Evolutionary conservation across 2,329 filamentous ascomycete genomes (phyloP), one percentile per base, ranked within the genome.

Genomic region (Penicillium sp.): DNA sequence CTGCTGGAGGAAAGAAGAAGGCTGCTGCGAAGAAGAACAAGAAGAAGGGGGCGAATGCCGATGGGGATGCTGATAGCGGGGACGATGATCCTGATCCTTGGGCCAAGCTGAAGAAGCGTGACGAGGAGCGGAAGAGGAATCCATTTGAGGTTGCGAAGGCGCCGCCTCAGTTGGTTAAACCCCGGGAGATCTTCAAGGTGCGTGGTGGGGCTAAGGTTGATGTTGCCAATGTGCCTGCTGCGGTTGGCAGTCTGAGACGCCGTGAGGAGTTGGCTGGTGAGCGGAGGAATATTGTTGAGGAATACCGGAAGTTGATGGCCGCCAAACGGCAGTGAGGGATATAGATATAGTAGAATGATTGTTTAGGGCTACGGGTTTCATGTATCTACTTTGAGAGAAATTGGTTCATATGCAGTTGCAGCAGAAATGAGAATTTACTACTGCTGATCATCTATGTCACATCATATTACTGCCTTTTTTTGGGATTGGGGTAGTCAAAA

Each of bases 61-160:
- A 78, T 57, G 66, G 53, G 5, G 77, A 71, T 47, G 80, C 79
- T 27, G 80, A 81, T 35, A 81, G 85, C 38, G 83, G 86, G 6
- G 86, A 82, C 42, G 82, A 86, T 51, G 84, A 86, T 10, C 86
- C 88, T 44, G 90, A 93, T 73, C 90, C 91, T 0, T 96, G 91
- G 91, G 86, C 84, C 43, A 85, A 85, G 60, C 74, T 96, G 63
- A 88, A 88, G 56, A 86, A 84, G 27, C 83, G 85, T 64, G 76
- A 74, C 19, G 69, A 71, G 52, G 70, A 68, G 35, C 70, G 71
- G 51, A 68, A 69, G 55, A 56, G 61, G 29, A 78, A 78, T 62
- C 73, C 75, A 36, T 71, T 76, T 57, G 76, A 77, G 31, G 81
- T 93, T 29, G 91, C 85, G 3, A 81, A 87, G 67, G 92, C 90